These are phyloP conservation scores for Paraglomus brasilianum DNA, from an alignment of 192 early-diverging fungal species.

Conservation along the genomic window DNA sequence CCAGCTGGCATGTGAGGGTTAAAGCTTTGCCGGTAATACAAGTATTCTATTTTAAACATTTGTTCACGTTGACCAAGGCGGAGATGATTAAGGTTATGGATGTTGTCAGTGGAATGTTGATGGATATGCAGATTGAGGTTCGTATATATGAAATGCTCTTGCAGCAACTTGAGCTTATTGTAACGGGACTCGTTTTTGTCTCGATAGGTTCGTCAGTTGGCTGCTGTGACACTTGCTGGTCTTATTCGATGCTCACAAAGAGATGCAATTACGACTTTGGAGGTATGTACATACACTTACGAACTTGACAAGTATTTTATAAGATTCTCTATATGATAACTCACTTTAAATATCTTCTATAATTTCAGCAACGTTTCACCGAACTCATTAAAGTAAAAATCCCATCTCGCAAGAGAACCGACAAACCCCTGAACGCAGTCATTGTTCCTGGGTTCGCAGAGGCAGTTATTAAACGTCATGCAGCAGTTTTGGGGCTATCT, in stretches of 20 bases:
- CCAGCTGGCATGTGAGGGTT: conserved; percentile 77
- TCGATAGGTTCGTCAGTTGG: conserved; percentile 66
- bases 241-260: conserved; percentile 75
- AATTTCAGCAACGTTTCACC: conserved; percentile 36
- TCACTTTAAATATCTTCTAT: neutral
- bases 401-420: conserved; percentile 44
- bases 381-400: conserved; percentile 42
- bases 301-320: conserved; percentile 12
- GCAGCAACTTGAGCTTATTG: conserved; percentile 33
- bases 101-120: conserved; percentile 63
- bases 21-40: conserved; percentile 83
- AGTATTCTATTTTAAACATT: conserved; percentile 82
- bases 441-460: conserved; percentile 50
- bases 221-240: conserved; percentile 72
- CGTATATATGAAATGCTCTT: neutral
- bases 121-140: conserved; percentile 89
- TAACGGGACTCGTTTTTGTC: conserved; percentile 23
- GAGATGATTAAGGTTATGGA: conserved; percentile 64
- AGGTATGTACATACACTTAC: conserved; percentile 18
- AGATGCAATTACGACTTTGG: conserved; percentile 57
- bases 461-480: conserved; percentile 72
- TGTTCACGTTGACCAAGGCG: conserved; percentile 64
- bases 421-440: conserved; percentile 30
- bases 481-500: conserved; percentile 87
- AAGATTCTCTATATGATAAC: neutral